Evolutionary conservation across 305 asterid species (phyloP).

Genomic region (Petunia hybrid): DNA sequence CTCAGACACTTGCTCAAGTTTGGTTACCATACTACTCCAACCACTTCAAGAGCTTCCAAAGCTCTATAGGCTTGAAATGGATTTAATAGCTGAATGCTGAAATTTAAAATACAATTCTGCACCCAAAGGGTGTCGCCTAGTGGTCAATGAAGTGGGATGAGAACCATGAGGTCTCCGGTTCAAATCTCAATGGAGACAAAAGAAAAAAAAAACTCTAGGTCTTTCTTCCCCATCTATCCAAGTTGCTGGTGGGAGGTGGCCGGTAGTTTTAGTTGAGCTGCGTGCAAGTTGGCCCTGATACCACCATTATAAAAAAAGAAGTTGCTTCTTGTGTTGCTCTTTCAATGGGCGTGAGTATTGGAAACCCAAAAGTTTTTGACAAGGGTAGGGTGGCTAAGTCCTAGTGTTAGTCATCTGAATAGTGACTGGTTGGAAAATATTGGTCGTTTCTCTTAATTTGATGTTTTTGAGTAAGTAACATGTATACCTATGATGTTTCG

Average conservation of each 20-base stretch:
- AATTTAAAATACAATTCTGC: background rate
- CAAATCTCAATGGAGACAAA: too few species aligned
- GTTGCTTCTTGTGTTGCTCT: background rate
- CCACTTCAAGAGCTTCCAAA: conserved; percentile 25
- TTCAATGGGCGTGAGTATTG: conserved; percentile 1
- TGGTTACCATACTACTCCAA: background rate
- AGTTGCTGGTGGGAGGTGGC: too few species aligned
- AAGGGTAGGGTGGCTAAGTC: background rate
- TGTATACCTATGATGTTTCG: background rate
- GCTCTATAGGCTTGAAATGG: background rate
- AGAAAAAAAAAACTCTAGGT: too few species aligned
- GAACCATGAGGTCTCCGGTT: too few species aligned
- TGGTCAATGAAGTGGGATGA: too few species aligned
- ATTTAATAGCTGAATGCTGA: conserved; percentile 1
- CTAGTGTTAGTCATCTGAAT: background rate
- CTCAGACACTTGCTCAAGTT: background rate
- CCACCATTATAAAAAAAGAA: too few species aligned
- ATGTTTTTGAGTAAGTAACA: background rate
- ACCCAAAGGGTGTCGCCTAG: too few species aligned
- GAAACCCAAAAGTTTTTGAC: conserved; percentile 2
- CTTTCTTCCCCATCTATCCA: too few species aligned
- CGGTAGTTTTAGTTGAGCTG: too few species aligned
- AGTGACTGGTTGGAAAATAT: background rate
- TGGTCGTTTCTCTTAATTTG: background rate
- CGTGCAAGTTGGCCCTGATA: too few species aligned